Conservation (phyloP, 2,329 filamentous ascomycete species). For the Penicillium sp. region DNA sequence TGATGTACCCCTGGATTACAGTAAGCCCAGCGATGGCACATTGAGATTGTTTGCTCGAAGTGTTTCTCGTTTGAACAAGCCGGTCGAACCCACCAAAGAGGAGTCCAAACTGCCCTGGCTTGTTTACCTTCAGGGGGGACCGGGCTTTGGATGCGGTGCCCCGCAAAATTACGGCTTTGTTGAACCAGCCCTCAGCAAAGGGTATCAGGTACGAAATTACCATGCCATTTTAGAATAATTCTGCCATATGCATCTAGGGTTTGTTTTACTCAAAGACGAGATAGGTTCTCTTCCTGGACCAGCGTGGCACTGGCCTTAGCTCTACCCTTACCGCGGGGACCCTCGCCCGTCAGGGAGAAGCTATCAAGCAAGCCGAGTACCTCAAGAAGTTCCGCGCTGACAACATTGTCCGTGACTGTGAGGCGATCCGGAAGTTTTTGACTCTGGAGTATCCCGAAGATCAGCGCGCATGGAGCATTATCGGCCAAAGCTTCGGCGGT, state of each 20-base stretch:
- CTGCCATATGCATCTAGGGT: neutral
- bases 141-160: conserved; percentile 75
- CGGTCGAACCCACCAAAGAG: conserved; percentile 55
- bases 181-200: conserved; percentile 73
- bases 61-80: conserved; percentile 63
- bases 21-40: conserved; percentile 62
- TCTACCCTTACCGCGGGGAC: conserved; percentile 77
- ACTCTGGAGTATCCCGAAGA: conserved; percentile 72
- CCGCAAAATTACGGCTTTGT: conserved; percentile 77
- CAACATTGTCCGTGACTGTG: conserved; percentile 86
- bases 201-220: conserved; percentile 70
- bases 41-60: conserved; percentile 80
- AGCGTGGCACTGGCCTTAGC: conserved; percentile 86
- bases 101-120: conserved; percentile 63
- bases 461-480: conserved; percentile 79
- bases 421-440: conserved; percentile 79
- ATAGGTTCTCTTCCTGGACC: conserved; percentile 78
- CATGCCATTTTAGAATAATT: neutral
- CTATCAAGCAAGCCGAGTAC: conserved; percentile 75
- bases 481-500: conserved; percentile 91
- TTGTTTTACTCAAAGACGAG: neutral
- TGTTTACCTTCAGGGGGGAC: conserved; percentile 84
- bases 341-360: conserved; percentile 68
- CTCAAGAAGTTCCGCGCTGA: conserved; percentile 86
- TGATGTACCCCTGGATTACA: conserved; percentile 81